Evolutionary conservation across 768 basidiomycete genomes (phyloP).

Genomic region (Pholiota conissans): DNA sequence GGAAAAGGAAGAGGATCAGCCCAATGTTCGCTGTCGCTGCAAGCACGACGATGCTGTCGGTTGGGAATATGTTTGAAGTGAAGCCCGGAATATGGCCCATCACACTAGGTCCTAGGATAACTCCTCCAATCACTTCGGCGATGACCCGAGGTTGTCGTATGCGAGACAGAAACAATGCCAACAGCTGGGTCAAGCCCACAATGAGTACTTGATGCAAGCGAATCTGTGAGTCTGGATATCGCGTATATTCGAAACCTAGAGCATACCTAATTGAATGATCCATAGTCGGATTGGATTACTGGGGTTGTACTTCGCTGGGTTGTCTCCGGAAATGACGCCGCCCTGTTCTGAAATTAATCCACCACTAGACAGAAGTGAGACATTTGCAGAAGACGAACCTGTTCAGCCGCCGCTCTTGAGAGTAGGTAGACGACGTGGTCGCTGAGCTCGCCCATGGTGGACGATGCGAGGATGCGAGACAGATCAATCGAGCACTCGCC

Average conservation of each 20-base stretch:
- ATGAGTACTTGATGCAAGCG: slow-evolving; percentile 61
- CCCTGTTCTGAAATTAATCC: slow-evolving; percentile 43
- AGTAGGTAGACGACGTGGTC: slow-evolving; percentile 35
- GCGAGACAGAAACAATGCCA: slow-evolving; percentile 61
- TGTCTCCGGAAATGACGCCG: slow-evolving; percentile 74
- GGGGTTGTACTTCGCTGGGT: slow-evolving; percentile 63
- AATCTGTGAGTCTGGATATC: not conserved
- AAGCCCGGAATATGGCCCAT: slow-evolving; percentile 83
- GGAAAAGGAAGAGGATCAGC: slow-evolving; percentile 76
- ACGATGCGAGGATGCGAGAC: slow-evolving; percentile 1
- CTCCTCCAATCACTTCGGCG: slow-evolving; percentile 88
- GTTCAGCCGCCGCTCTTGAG: slow-evolving; percentile 48
- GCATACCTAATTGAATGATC: slow-evolving; percentile 73
- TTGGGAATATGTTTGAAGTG: slow-evolving; percentile 58
- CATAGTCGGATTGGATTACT: slow-evolving; percentile 74
- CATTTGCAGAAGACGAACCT: slow-evolving; percentile 30
- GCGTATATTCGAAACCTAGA: not conserved
- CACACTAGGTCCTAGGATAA: slow-evolving; percentile 77
- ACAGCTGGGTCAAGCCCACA: slow-evolving; percentile 72
- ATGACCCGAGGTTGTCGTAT: slow-evolving; percentile 93
- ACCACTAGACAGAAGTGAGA: not conserved
- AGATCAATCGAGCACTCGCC: not conserved
- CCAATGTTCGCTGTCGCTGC: slow-evolving; percentile 77
- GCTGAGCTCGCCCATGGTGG: slow-evolving; percentile 50
- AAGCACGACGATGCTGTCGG: slow-evolving; percentile 52